Evolutionary conservation across 352 stramenopile species (phyloP), one percentile per base, ranked within the genome.

Genomic region (Phytophthora palmivora): DNA sequence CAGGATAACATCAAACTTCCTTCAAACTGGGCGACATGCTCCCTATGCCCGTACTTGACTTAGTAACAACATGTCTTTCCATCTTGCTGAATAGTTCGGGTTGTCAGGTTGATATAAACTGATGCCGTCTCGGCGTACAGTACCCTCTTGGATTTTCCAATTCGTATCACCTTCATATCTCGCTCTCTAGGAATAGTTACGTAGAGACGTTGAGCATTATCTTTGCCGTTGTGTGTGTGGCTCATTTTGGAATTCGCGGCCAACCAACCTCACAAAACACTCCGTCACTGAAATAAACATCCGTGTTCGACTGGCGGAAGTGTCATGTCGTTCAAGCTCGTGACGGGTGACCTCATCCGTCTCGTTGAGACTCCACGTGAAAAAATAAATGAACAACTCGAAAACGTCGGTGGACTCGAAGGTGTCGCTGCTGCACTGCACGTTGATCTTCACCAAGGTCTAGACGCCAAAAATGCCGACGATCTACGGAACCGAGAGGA

Each of bases 311-410:
- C 46, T 54, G 33, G 34, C 14, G 34, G 22, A 28, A 48, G 30
- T 33, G 9, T 9, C 18, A 76, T 67, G 37, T 45, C 67, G 50
- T 83, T 83, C 71, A 78, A 71, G 47, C 41, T 83, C 43, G 54
- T 79, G 12, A 74, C 75, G 22, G 64, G 72, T 19, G 80, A 89
- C 62, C 63, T 89, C 56, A 79, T 87, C 46, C 76, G 76, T 41
- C 73, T 89, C 47, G 69, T 89, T 12, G 80, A 88, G 62, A 89
- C 79, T 43, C 72, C 79, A 11, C 65, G 76, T 24, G 79, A 89
- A 52, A 46, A 79, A 80, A 21, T 59, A 69, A n/a, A 32, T 48
- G 19, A 66, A 78, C 32, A 62, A 47, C 63, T 89, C 39, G 36
- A 57, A 12, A 33, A 26, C 34, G 50, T 86, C 32, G 80, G 80